phyloP scores from a whole-genome alignment of 768 basidiomycete species.

The Coprinellus micaceus region DNA sequence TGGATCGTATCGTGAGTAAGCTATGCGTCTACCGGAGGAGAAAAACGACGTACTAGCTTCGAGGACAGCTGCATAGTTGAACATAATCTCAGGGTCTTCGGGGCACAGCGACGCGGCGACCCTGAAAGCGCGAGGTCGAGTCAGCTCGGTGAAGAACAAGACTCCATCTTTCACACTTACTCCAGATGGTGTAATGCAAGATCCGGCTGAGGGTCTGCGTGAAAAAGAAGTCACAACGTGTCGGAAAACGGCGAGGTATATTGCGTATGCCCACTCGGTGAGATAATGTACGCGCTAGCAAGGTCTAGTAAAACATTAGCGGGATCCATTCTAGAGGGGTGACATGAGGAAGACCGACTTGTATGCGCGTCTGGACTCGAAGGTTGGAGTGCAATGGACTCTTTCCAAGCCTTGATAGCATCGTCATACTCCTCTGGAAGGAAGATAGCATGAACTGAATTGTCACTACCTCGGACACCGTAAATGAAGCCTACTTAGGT shows the following conservation, averaged over 20 bases:
- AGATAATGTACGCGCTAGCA: constrained; percentile 86
- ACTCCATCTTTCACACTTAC: constrained; percentile 35
- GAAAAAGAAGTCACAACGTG: constrained; percentile 10
- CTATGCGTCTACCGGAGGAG: constrained; percentile 13
- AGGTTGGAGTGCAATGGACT: constrained; percentile 76
- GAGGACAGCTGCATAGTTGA: constrained; percentile 86
- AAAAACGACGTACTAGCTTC: constrained; percentile 68
- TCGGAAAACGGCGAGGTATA: constrained; percentile 4
- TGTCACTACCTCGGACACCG: background rate
- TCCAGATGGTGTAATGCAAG: constrained; percentile 81
- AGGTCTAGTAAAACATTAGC: constrained; percentile 50
- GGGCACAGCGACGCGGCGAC: constrained; percentile 80
- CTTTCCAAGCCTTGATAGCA: constrained; percentile 83
- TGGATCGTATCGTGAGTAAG: constrained; percentile 36
- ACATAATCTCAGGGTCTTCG: constrained; percentile 87
- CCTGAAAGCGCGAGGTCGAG: constrained; percentile 41
- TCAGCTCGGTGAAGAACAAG: constrained; percentile 23
- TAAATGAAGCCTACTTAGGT: constrained; percentile 59
- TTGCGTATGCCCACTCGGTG: constrained; percentile 35
- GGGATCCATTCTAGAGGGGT: background rate
- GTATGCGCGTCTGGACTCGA: constrained; percentile 85
- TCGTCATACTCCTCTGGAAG: constrained; percentile 79
- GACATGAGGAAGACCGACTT: constrained; percentile 46
- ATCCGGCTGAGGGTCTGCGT: constrained; percentile 71
- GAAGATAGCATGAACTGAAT: constrained; percentile 5